Evolutionary conservation across 2,329 filamentous ascomycete species (phyloP).

Genomic region (Talaromyces sp.): DNA sequence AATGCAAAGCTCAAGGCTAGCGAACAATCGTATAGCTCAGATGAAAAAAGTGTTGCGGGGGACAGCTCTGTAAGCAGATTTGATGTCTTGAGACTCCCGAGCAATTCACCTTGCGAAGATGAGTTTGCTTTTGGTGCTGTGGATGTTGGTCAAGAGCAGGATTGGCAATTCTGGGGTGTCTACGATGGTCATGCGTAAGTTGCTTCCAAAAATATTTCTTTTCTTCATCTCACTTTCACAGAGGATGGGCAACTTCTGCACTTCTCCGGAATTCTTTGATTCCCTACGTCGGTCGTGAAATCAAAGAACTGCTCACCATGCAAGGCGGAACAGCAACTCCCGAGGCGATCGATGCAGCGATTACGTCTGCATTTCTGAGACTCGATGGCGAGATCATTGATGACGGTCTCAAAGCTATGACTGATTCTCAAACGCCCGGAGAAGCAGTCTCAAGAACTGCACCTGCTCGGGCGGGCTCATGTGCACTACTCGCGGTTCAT

Average conservation of each 20-base stretch:
- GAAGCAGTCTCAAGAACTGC: conserved; percentile 18
- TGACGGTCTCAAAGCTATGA: background rate
- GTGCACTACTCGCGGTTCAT: conserved; percentile 58
- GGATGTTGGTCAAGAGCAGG: background rate
- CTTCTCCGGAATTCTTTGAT: background rate
- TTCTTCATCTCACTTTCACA: background rate
- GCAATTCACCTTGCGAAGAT: background rate
- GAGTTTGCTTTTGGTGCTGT: background rate
- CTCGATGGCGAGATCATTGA: background rate
- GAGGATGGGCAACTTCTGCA: background rate
- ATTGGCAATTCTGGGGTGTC: background rate
- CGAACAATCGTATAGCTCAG: background rate
- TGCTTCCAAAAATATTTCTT: background rate
- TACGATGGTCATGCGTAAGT: conserved; percentile 1
- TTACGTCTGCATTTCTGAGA: background rate
- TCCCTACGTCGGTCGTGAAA: background rate
- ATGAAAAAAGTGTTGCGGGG: background rate
- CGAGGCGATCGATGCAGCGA: background rate
- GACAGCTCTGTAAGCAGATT: background rate
- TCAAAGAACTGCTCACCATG: background rate
- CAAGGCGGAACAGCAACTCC: background rate
- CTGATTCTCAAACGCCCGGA: background rate
- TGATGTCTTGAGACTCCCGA: background rate
- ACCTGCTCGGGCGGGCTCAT: conserved; percentile 49
- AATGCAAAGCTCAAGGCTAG: background rate